These are phyloP conservation scores for Eucalyptus decipiens DNA, from an alignment of 345 rosid species.

Conservation along the genomic window DNA sequence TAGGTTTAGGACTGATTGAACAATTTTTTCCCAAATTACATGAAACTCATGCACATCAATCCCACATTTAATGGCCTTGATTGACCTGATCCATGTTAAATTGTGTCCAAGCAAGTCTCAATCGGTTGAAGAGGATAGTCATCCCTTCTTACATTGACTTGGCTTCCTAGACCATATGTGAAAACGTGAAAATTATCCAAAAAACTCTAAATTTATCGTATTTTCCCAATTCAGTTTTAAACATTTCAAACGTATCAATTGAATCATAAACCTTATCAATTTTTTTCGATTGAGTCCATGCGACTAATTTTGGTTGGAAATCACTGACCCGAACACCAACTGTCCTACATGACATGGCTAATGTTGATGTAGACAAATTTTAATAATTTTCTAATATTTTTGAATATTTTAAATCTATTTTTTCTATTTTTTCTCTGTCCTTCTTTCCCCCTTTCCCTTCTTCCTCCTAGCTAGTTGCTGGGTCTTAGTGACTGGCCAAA, in stretches of 20 bases:
- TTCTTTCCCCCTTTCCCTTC: not conserved
- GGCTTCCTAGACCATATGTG: not conserved
- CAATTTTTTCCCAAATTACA: not conserved
- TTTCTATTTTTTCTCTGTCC: not conserved
- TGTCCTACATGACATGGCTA: accelerated
- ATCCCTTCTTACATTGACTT: not conserved
- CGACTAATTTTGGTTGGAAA: accelerated
- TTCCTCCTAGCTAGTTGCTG: not conserved
- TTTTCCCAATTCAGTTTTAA: accelerated
- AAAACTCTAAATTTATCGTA: too few relatives aligned
- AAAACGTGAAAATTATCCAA: not conserved
- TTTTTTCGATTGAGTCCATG: too few relatives aligned
- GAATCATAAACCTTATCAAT: not conserved
- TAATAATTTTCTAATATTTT: too few relatives aligned
- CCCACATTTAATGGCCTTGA: not conserved
- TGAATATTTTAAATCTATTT: too few relatives aligned
- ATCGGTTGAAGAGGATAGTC: not conserved
- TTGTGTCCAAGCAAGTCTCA: not conserved
- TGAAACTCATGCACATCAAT: not conserved
- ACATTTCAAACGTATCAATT: too few relatives aligned
- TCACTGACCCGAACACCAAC: accelerated
- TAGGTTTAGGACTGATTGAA: not conserved
- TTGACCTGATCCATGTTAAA: not conserved
- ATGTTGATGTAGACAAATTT: accelerated
- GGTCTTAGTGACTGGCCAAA: not conserved